Percentiles rank a stretch among this genome's conserved stretches.
phyloP scores from a whole-genome alignment of 2,329 filamentous ascomycete species.

The Nemania sp. region DNA sequence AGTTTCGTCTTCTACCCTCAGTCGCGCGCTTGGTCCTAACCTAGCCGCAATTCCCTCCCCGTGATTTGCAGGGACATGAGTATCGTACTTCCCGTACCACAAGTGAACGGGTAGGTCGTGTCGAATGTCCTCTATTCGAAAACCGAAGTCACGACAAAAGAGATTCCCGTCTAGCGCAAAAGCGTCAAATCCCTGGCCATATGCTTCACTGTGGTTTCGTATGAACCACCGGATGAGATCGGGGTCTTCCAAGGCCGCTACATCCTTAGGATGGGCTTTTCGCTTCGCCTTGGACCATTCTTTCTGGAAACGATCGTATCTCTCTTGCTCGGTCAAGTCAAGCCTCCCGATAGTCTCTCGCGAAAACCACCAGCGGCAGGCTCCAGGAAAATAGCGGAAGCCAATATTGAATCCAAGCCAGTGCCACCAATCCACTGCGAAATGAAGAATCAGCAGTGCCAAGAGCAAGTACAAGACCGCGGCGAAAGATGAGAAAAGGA shows the following conservation, averaged over 20 bases:
- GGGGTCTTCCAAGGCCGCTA: conserved; percentile 11
- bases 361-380: conserved; percentile 17
- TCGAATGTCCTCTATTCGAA: conserved; percentile 19
- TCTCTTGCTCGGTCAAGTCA: conserved; percentile 17
- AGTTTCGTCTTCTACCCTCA: conserved; percentile 20
- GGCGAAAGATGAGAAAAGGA: not conserved
- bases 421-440: conserved; percentile 18
- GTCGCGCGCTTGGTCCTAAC: conserved; percentile 13
- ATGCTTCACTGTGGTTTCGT: conserved; percentile 15
- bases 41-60: conserved; percentile 16
- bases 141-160: conserved; percentile 8
- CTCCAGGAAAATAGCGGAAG: conserved; percentile 14
- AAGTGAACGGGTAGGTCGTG: conserved; percentile 12
- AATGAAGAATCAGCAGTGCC: not conserved
- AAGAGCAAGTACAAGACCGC: not conserved
- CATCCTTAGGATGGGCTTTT: conserved; percentile 11
- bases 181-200: conserved; percentile 10
- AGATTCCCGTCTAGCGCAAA: conserved; percentile 15
- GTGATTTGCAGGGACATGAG: not conserved
- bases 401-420: conserved; percentile 15
- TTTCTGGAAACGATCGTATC: conserved; percentile 12
- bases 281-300: conserved; percentile 10
- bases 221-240: conserved; percentile 13
- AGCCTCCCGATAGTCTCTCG: conserved; percentile 11
- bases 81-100: conserved; percentile 19